These are phyloP conservation scores for Musa balbisiana DNA, from an alignment of 202 grass and related monocot species.

Conservation along the genomic window DNA sequence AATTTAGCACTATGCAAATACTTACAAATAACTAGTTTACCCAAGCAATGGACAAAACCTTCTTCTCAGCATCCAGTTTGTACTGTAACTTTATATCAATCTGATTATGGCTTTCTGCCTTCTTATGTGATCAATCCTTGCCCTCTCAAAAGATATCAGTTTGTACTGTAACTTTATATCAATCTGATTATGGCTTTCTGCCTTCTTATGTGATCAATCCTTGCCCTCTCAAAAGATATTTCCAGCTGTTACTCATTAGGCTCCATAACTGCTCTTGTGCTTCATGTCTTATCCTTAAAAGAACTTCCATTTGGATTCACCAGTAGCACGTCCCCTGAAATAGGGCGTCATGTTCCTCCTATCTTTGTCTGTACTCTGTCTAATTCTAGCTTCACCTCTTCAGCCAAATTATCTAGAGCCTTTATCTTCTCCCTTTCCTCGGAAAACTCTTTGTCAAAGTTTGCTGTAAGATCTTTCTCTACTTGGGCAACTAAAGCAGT, in stretches of 20 bases:
- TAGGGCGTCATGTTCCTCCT: slow-evolving; percentile 65
- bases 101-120: slow-evolving; percentile 65
- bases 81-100: slow-evolving; percentile 61
- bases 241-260: slow-evolving; percentile 72
- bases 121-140: slow-evolving; percentile 53
- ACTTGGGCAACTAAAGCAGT: slow-evolving; percentile 70
- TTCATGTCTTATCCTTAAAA: slow-evolving; percentile 66
- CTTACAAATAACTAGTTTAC: slow-evolving; percentile 19
- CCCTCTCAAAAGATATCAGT: slow-evolving; percentile 72
- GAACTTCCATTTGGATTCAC: slow-evolving; percentile 85
- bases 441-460: slow-evolving; percentile 62
- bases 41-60: slow-evolving; percentile 77
- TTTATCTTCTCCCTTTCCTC: slow-evolving; percentile 69
- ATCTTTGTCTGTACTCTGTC: slow-evolving; percentile 60
- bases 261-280: slow-evolving; percentile 74
- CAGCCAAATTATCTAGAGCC: slow-evolving; percentile 54
- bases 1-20: neutral
- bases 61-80: slow-evolving; percentile 88
- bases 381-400: slow-evolving; percentile 61
- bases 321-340: slow-evolving; percentile 51
- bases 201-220: slow-evolving; percentile 57
- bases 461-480: slow-evolving; percentile 73
- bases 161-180: slow-evolving; percentile 70
- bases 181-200: slow-evolving; percentile 57
- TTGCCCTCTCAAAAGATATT: slow-evolving; percentile 71